Evolutionary conservation across 2,329 filamentous ascomycete species (phyloP).

Genomic region (Aspergillus fumigatiaffinis): DNA sequence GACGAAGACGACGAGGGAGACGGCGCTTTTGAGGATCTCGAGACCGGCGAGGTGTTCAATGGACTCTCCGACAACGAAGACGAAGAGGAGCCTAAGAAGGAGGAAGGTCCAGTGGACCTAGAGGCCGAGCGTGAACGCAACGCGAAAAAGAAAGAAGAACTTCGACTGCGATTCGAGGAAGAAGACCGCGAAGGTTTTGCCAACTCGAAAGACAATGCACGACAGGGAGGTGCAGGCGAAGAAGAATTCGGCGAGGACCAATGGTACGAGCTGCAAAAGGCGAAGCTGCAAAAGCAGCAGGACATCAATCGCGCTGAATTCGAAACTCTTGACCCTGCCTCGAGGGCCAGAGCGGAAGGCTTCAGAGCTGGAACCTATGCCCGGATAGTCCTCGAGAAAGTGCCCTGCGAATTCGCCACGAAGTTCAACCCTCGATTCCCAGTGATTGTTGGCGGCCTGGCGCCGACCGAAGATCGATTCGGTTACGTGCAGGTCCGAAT

Average conservation of each 20-base stretch:
- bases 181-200: slow-evolving; percentile 92
- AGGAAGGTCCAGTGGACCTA: slow-evolving; percentile 48
- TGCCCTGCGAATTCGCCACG: slow-evolving; percentile 84
- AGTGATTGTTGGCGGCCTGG: slow-evolving; percentile 84
- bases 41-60: slow-evolving; percentile 62
- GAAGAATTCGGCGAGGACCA: slow-evolving; percentile 91
- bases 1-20: slow-evolving; percentile 67
- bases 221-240: slow-evolving; percentile 62
- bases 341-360: slow-evolving; percentile 80
- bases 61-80: slow-evolving; percentile 38
- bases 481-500: slow-evolving; percentile 94
- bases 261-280: slow-evolving; percentile 98
- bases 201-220: slow-evolving; percentile 79
- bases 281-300: slow-evolving; percentile 87
- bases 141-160: slow-evolving; percentile 86
- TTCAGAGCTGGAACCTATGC: slow-evolving; percentile 90
- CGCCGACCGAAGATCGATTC: slow-evolving; percentile 90
- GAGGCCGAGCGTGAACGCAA: slow-evolving; percentile 88
- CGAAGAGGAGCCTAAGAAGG: slow-evolving; percentile 48
- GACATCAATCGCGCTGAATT: slow-evolving; percentile 97
- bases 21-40: slow-evolving; percentile 80
- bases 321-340: slow-evolving; percentile 76
- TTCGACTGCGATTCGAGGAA: slow-evolving; percentile 91
- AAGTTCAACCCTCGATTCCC: slow-evolving; percentile 79
- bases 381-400: slow-evolving; percentile 80